Base-by-base conservation (phyloP, 1,284 basidiomycete genomes). In the Austroboletus sp. region DNA sequence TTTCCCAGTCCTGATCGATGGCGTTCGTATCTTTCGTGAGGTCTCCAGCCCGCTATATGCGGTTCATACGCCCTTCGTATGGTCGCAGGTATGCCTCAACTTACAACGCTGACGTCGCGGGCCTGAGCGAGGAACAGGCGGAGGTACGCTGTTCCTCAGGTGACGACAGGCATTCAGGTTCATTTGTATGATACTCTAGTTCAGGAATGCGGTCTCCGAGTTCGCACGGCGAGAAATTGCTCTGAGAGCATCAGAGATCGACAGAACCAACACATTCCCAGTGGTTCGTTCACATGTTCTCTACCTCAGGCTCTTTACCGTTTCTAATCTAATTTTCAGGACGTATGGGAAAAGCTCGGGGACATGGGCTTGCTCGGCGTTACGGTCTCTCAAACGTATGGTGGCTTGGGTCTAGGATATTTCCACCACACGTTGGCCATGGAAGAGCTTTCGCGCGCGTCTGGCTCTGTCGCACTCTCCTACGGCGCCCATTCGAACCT, bases 401-500 rank as follows among this genome's bases (percentile, higher is more conserved):
- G 84, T 16, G 91, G 92, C 4, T 73, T 92, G 33, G 78, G 74
- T 3, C 71, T 88, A 48, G 88, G 89, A 6, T 96, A 95, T 67
- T 75, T 94, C 48, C 80, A 91, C 49, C 92, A 96, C 65, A 85
- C 85, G 2, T 74, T 96, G 38, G 91, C 88, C 3, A 94, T 95
- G 91, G 91, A 96, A 68, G 87, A 89, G 56, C 72, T 97, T 44
- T 94, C 91, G 21, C 73, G 82, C 23, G 89, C 89, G 6, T 94
- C 90, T 6, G 93, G 91, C 17, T 90, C 88, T 3, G 83, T 97
- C 27, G 93, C 85, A 1, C 77, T 97, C 9, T 92, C 89, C 3
- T 97, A 97, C 57, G 93, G 92, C 44, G 92, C 93, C 10, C 94
- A 97, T 61, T 93, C 90, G 4, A 95, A 63, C 19, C 58, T 62